These are phyloP conservation scores for Volvariella surrecta DNA, from an alignment of 1,284 basidiomycete genomes.

Conservation along the genomic window DNA sequence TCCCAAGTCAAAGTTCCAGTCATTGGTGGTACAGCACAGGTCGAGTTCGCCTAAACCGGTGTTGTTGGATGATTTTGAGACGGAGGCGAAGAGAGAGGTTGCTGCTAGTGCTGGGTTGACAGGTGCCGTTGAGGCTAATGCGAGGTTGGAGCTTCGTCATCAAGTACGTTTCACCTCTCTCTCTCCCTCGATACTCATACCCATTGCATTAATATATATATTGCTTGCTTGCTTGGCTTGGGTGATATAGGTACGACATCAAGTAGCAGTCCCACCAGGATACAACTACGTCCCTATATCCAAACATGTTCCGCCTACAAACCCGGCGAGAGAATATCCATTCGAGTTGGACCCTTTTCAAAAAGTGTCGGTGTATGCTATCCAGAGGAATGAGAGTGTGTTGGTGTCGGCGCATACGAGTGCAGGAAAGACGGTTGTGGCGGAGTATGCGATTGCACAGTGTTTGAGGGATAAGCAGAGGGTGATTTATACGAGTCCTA, in stretches of 20 bases:
- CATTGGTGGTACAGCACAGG: no score
- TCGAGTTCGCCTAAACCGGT: conserved; percentile 55
- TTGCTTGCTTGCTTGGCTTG: conserved; percentile 1
- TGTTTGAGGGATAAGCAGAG: conserved; percentile 89
- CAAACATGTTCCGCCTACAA: conserved; percentile 85
- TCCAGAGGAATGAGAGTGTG: conserved; percentile 96
- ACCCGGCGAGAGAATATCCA: conserved; percentile 90
- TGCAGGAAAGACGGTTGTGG: conserved; percentile 97
- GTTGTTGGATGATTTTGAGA: conserved; percentile 85
- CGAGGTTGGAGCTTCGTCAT: conserved; percentile 68
- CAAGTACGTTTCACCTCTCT: conserved; percentile 64
- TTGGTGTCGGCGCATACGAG: conserved; percentile 98
- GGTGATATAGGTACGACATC: conserved; percentile 67
- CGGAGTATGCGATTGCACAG: conserved; percentile 98
- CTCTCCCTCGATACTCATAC: conserved; percentile 7
- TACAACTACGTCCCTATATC: conserved; percentile 91
- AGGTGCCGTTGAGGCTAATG: conserved; percentile 56
- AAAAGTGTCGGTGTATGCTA: conserved; percentile 88
- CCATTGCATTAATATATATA: conserved; percentile 5
- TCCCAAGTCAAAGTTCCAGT: no score
- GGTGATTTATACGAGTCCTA: conserved; percentile 98
- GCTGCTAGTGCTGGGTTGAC: conserved; percentile 78
- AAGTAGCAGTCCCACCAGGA: conserved; percentile 91
- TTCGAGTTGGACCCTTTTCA: conserved; percentile 99
- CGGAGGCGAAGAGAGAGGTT: conserved; percentile 83